Evolutionary conservation across 768 basidiomycete species (phyloP).

Genomic region (Tulasnella sp.): DNA sequence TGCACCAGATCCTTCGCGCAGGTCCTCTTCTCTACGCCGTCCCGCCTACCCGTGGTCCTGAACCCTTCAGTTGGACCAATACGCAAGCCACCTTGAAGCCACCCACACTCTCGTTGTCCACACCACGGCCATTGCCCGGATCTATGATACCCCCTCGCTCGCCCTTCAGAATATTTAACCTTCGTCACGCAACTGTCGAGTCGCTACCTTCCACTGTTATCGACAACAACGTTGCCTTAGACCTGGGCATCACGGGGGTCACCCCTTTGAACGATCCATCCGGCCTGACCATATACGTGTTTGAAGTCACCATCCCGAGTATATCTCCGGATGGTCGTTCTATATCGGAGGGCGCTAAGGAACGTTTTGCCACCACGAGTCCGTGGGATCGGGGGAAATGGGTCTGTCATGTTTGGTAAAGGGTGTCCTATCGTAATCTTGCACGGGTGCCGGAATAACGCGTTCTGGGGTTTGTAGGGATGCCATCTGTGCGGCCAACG

Average conservation of each 20-base stretch:
- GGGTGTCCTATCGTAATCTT: background rate
- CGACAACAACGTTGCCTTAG: background rate
- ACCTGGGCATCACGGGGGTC: background rate
- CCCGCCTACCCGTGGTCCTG: no score
- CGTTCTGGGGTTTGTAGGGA: background rate
- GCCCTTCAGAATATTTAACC: background rate
- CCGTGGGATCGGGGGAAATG: slow-evolving; percentile 14
- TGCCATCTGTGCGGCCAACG: slow-evolving; percentile 7
- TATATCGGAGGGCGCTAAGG: slow-evolving; percentile 12
- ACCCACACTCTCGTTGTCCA: background rate
- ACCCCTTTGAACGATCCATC: background rate
- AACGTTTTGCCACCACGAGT: slow-evolving; percentile 6
- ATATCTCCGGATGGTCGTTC: background rate
- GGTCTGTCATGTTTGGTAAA: slow-evolving; percentile 13
- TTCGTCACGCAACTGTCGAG: slow-evolving; percentile 9
- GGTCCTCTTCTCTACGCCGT: slow-evolving; percentile 5
- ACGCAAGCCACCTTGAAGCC: slow-evolving; percentile 8
- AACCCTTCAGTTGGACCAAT: slow-evolving; percentile 1
- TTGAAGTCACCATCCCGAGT: slow-evolving; percentile 3
- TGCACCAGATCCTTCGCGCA: background rate
- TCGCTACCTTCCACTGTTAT: slow-evolving; percentile 3
- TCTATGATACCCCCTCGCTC: background rate
- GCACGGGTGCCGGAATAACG: no score
- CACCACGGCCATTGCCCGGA: background rate
- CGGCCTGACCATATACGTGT: slow-evolving; percentile 7